Base-by-base conservation (phyloP, 208 protist species). In the Acanthamoeba triangularis region DNA sequence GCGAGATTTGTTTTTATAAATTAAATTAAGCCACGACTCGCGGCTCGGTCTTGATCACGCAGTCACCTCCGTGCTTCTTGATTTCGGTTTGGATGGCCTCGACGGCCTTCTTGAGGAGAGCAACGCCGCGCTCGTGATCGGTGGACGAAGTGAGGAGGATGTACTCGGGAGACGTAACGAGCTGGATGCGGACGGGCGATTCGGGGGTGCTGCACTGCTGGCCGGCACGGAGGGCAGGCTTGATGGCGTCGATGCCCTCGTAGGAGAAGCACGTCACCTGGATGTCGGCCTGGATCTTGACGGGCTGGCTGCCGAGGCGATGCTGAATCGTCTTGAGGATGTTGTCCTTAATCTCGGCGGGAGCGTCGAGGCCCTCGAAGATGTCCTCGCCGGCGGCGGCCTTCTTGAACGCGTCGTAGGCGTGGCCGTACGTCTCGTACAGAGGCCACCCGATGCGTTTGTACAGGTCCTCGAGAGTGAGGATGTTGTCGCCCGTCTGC, bases 161-260 rank as follows among this genome's bases (percentile, higher is more conserved):
- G 96, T 99, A 99, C 61, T 98, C 97, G n/a, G 99, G 99, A 25
- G 99, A 98, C 7, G 99, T 99, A 93, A 99, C 98, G 61, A 99
- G 98, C 61, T 98, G 99, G 65, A 99, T 49, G 93, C 25, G 47
- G 35, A 49, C 72, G 13, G 61, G 67, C 25, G 54, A 76, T 28
- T 72, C 59, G 67, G 8, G 23, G 14, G 41, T 94, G 67, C 80
- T 92, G 37, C 78, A 95, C 85, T 74, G 97, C 84, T 99, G 96
- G n/a, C 99, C 99, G 28, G 98, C 96, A 25, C 98, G 85, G 4
- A 99, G 98, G 2, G 99, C 98, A 16, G 98, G 96, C 92, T 99
- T 99, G 94, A 99, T 99, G 13, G 99, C 99, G 95, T 99, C 98
- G 84, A 99, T 99, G 87, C 99, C 99, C 96, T 99, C 99, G 96